Percentiles rank a stretch among this genome's conserved stretches.
Conservation (phyloP, 2,329 filamentous ascomycete genomes). For the Phoma sp. region DNA sequence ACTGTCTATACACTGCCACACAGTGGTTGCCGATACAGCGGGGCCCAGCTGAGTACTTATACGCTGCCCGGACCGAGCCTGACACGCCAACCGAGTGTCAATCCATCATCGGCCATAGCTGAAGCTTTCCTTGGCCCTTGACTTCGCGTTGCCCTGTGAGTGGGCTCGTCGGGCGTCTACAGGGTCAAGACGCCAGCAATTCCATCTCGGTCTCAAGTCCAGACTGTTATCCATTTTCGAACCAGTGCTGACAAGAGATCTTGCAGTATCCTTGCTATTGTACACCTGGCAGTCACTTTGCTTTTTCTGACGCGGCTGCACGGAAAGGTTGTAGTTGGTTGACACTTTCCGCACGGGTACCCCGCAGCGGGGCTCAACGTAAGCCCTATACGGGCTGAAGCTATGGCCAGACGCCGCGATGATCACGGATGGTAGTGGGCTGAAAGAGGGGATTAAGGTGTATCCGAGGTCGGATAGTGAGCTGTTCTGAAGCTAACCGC, state of each 20-base stretch:
- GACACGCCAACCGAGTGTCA: neutral
- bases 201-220: neutral
- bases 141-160: neutral
- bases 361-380: slow-evolving; percentile 11
- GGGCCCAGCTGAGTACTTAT: slow-evolving; percentile 10
- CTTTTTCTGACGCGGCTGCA: neutral
- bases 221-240: too few relatives aligned
- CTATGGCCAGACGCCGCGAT: slow-evolving; percentile 5
- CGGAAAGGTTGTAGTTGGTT: neutral
- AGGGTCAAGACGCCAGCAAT: neutral
- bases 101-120: neutral
- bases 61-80: neutral
- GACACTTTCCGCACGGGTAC: neutral
- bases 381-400: neutral
- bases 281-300: neutral
- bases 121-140: neutral
- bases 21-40: slow-evolving; percentile 1
- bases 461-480: slow-evolving; percentile 6
- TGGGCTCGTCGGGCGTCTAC: neutral
- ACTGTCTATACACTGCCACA: slow-evolving; percentile 2
- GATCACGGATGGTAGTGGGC: neutral
- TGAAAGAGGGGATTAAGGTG: slow-evolving; percentile 1
- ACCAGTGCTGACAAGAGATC: neutral
- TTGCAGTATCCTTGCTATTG: neutral
- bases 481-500: neutral